Evolutionary conservation across 768 basidiomycete species (phyloP).

Genomic region (Omphalotus guepiniiformis): DNA sequence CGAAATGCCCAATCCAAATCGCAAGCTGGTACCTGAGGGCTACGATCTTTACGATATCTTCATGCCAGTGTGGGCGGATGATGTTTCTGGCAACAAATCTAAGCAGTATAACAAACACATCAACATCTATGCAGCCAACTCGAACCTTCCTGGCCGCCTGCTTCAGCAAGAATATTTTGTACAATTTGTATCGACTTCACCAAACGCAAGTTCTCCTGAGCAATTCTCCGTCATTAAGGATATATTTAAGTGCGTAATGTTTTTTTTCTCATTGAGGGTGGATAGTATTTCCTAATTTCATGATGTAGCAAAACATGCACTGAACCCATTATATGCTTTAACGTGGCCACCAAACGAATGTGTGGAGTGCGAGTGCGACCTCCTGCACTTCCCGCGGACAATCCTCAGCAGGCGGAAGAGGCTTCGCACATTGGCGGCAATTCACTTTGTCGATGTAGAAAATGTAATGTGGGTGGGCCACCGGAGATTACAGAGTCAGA

Average conservation of each 20-base stretch:
- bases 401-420: constrained; percentile 35
- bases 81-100: constrained; percentile 39
- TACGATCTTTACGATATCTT: constrained; percentile 27
- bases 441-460: constrained; percentile 38
- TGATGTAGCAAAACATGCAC: constrained; percentile 25
- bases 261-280: not conserved
- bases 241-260: constrained; percentile 26
- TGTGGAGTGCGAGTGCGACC: constrained; percentile 17
- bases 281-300: not conserved
- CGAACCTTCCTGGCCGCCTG: constrained; percentile 30
- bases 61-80: constrained; percentile 33
- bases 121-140: constrained; percentile 36
- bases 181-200: constrained; percentile 37
- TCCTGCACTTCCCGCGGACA: constrained; percentile 32
- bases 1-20: constrained; percentile 31
- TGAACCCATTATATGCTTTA: constrained; percentile 27
- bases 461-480: constrained; percentile 34
- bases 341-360: constrained; percentile 15
- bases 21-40: constrained; percentile 23
- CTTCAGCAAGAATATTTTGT: constrained; percentile 33
- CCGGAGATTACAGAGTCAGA: constrained; percentile 27
- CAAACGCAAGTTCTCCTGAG: constrained; percentile 31
- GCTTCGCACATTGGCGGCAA: constrained; percentile 36
- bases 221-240: constrained; percentile 28
- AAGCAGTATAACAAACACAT: constrained; percentile 45